These are phyloP conservation scores for Nicotiana obtusifolia DNA, from an alignment of 257 asterid genomes.

Conservation along the genomic window DNA sequence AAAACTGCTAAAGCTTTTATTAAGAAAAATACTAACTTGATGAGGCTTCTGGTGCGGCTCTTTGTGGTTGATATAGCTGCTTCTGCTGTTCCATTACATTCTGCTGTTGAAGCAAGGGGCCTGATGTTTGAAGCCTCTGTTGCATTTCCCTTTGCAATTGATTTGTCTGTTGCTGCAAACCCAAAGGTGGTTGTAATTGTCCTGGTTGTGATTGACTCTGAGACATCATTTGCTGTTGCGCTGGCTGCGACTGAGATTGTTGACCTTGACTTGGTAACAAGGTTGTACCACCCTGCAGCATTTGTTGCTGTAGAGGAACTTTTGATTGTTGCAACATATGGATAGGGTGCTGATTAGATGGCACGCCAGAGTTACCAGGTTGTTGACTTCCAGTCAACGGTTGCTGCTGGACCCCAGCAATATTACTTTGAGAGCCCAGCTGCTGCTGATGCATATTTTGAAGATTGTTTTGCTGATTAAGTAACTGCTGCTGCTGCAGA, in stretches of 20 bases:
- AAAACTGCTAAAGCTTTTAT: constrained; percentile 7
- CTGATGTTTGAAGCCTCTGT: constrained; percentile 73
- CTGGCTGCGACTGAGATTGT: constrained; percentile 59
- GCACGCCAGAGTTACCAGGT: constrained; percentile 58
- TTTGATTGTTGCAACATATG: constrained; percentile 73
- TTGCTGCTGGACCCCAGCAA: constrained; percentile 78
- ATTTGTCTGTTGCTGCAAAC: constrained; percentile 71
- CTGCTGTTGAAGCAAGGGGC: constrained; percentile 76
- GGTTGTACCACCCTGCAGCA: constrained; percentile 53
- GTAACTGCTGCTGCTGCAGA: constrained; percentile 72
- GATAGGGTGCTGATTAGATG: constrained; percentile 57
- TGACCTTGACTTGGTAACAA: constrained; percentile 72
- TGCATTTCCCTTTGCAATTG: constrained; percentile 66
- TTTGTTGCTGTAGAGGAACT: constrained; percentile 70
- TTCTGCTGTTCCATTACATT: constrained; percentile 69
- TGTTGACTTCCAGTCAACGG: constrained; percentile 68
- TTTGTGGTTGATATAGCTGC: constrained; percentile 69
- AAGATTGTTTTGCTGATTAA: constrained; percentile 67
- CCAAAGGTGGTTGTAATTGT: constrained; percentile 66
- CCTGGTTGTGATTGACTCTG: constrained; percentile 86
- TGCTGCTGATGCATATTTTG: constrained; percentile 75
- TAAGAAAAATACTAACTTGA: constrained; percentile 46
- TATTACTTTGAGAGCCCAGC: constrained; percentile 55
- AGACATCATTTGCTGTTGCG: constrained; percentile 81
- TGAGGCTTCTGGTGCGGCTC: constrained; percentile 66